phyloP scores from a whole-genome alignment of 2,329 filamentous ascomycete species.

The Colletotrichum falcatum region DNA sequence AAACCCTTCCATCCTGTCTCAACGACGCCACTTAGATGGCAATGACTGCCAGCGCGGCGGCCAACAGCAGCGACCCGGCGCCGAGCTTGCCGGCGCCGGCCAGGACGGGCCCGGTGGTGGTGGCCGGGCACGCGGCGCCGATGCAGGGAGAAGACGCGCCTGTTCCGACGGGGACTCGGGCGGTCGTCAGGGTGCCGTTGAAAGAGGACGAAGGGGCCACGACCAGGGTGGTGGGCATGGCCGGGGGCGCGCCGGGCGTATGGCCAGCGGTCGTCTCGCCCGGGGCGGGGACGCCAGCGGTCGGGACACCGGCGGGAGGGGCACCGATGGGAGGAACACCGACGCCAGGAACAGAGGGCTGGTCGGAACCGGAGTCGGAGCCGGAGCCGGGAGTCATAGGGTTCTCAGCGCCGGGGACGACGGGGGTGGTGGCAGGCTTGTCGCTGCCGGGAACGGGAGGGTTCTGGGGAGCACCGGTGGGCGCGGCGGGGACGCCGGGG shows the following conservation, averaged over 20 bases:
- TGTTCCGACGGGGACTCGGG: conserved; percentile 21
- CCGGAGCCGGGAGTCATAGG: conserved; percentile 42
- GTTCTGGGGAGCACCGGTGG: conserved; percentile 32
- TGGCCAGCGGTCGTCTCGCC: conserved; percentile 15
- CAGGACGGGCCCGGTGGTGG: conserved; percentile 33
- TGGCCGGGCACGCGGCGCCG: conserved; percentile 32
- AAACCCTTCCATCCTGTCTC: not conserved
- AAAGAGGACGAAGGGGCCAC: conserved; percentile 26
- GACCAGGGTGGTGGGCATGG: conserved; percentile 29
- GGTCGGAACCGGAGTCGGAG: conserved; percentile 52
- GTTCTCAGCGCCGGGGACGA: conserved; percentile 10
- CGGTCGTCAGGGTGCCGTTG: conserved; percentile 30
- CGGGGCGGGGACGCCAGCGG: conserved; percentile 1
- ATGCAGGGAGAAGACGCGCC: conserved; percentile 19
- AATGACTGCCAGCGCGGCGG: conserved; percentile 16
- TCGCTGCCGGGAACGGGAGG: conserved; percentile 16
- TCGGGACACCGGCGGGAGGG: not conserved
- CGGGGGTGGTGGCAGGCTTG: conserved; percentile 14
- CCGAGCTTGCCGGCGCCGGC: conserved; percentile 27
- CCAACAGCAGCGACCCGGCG: conserved; percentile 16
- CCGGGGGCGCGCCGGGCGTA: conserved; percentile 1
- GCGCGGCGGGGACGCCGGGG: not conserved
- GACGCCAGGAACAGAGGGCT: conserved; percentile 8
- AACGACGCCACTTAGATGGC: conserved; percentile 7
- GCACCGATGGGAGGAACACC: not conserved